Evolutionary conservation across 306 rosid species (phyloP).

Genomic region (Pyrus pyrifolia): DNA sequence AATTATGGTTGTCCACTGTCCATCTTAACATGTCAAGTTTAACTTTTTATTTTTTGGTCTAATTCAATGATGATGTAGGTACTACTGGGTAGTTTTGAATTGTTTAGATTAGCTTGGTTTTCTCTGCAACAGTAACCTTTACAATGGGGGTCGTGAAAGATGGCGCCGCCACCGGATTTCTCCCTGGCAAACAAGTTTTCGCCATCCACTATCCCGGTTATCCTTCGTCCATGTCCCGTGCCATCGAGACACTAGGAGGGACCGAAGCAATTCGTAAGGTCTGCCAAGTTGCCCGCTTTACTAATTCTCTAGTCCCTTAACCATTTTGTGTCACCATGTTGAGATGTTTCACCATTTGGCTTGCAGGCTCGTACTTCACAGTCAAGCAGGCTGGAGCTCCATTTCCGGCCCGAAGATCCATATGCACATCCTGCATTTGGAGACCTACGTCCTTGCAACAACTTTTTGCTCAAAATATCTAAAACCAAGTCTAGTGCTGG

Average conservation of each 20-base stretch:
- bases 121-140: neutral
- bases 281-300: neutral
- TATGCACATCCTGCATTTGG: conserved; percentile 83
- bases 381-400: conserved; percentile 67
- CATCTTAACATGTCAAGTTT: neutral
- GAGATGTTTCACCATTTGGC: neutral
- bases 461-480: conserved; percentile 61
- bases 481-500: conserved; percentile 26
- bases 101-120: neutral
- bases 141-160: conserved; percentile 58
- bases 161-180: conserved; percentile 51
- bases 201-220: conserved; percentile 71
- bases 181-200: conserved; percentile 47
- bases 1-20: neutral
- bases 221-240: conserved; percentile 53
- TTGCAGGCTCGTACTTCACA: conserved; percentile 52
- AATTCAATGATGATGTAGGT: neutral
- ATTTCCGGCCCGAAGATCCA: conserved; percentile 75
- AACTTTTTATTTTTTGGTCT: too few relatives aligned
- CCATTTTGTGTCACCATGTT: neutral
- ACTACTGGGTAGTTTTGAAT: neutral
- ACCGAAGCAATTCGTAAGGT: conserved; percentile 59
- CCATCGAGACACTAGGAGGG: conserved; percentile 68
- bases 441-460: conserved; percentile 58
- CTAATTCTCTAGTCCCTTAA: neutral